Percentiles rank a stretch among this genome's conserved stretches.
Conservation (phyloP, 345 rosid species). For the Psidium guajava region DNA sequence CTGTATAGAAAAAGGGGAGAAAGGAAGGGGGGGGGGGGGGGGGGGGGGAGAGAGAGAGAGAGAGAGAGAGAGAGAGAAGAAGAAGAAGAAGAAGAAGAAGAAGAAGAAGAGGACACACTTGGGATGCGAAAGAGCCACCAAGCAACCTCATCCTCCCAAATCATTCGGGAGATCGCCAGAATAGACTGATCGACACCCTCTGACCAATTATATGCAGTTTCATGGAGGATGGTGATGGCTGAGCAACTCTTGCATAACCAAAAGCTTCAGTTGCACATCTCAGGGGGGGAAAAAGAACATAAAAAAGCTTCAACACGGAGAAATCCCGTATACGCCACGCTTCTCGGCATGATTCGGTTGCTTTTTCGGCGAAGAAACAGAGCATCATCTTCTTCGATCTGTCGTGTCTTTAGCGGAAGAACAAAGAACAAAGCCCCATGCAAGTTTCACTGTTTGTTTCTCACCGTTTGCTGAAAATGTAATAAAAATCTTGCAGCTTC, state of each 20-base stretch:
- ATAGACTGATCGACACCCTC: background rate
- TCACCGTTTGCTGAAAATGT: background rate
- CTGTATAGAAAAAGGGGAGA: background rate
- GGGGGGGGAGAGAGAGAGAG: too few species aligned
- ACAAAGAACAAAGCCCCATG: background rate
- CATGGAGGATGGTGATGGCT: background rate
- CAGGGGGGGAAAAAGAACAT: background rate
- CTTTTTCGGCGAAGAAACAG: background rate
- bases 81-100: background rate
- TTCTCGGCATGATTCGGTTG: background rate
- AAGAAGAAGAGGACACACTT: background rate
- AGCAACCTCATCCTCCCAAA: background rate
- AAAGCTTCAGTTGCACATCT: background rate
- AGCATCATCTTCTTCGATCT: background rate
- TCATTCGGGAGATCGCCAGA: background rate
- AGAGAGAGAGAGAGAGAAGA: too few species aligned
- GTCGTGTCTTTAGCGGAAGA: background rate
- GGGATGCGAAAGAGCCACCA: background rate
- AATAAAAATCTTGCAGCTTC: background rate
- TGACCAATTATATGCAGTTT: background rate
- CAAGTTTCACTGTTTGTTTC: background rate
- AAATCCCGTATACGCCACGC: background rate
- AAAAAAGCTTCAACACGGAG: background rate
- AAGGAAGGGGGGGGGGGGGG: too few species aligned
- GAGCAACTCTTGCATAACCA: background rate